phyloP scores from a whole-genome alignment of 106 monocot species.

The Dendrobium huoshanense region DNA sequence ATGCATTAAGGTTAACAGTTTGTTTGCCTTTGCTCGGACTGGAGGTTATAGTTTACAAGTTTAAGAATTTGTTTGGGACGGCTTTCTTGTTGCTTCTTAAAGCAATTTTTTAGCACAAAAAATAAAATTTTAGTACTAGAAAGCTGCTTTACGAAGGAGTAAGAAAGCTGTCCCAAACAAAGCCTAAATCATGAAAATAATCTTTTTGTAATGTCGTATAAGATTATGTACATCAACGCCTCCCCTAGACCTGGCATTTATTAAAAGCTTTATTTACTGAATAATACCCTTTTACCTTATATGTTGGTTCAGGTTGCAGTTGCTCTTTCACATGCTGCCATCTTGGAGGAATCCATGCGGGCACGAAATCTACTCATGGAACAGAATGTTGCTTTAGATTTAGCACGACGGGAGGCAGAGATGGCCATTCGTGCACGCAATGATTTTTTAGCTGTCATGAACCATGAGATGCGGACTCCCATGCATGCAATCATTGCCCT shows the following conservation, averaged over 20 bases:
- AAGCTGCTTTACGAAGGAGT: too few relatives aligned
- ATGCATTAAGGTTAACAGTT: not conserved
- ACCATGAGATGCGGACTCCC: constrained; percentile 92
- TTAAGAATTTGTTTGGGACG: too few relatives aligned
- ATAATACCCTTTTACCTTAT: not conserved
- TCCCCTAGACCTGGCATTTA: not conserved
- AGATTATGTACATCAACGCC: not conserved
- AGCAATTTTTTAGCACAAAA: too few relatives aligned
- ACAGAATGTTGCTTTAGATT: constrained; percentile 88
- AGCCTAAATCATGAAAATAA: not conserved
- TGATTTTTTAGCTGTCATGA: constrained; percentile 97
- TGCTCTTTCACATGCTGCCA: constrained; percentile 97
- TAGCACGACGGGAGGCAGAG: constrained; percentile 85
- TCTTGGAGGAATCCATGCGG: constrained; percentile 94
- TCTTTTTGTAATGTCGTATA: not conserved
- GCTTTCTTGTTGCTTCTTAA: too few relatives aligned
- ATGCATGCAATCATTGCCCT: constrained; percentile 75
- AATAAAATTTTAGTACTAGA: too few relatives aligned
- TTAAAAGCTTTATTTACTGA: not conserved
- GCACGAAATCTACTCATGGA: constrained; percentile 90
- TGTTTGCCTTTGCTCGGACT: not conserved
- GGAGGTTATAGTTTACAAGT: not conserved
- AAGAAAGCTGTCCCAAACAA: too few relatives aligned
- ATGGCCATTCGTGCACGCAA: constrained; percentile 87
- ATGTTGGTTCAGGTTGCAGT: constrained; percentile 72